Evolutionary conservation across 352 stramenopile genomes (phyloP).

Genomic region (Blastocystis sp.): DNA sequence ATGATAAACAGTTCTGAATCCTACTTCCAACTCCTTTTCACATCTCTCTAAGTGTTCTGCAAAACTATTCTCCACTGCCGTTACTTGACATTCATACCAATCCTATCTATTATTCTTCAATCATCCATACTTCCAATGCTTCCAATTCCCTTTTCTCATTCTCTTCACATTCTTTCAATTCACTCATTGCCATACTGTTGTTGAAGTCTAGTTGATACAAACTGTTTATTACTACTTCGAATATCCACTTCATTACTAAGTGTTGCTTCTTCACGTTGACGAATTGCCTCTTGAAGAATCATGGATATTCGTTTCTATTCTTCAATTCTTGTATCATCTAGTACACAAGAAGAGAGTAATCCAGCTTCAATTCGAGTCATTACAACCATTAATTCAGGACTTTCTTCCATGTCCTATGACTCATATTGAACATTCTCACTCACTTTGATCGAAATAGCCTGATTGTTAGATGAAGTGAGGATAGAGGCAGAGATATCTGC

Average conservation of each 20-base stretch:
- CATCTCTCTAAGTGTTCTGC: background rate
- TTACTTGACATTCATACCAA: constrained; percentile 6
- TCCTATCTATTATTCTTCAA: background rate
- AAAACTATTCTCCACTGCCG: background rate
- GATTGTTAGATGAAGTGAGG: background rate
- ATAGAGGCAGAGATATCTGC: constrained; percentile 4
- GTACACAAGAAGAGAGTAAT: background rate
- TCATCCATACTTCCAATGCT: background rate
- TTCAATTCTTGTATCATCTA: background rate
- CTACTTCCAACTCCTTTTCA: constrained; percentile 33
- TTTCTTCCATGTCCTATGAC: background rate
- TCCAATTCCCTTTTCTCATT: background rate
- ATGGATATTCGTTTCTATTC: constrained; percentile 14
- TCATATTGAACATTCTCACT: background rate
- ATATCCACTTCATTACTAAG: background rate
- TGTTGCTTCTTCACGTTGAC: constrained; percentile 24
- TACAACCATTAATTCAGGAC: constrained; percentile 28
- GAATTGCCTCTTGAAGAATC: constrained; percentile 22
- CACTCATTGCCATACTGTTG: background rate
- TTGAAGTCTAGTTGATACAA: background rate
- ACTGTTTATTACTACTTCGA: background rate
- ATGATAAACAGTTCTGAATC: background rate
- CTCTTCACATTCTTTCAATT: background rate
- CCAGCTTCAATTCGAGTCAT: background rate
- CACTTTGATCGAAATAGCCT: background rate